These are phyloP conservation scores for Cadophora gregata DNA, from an alignment of 2,329 filamentous ascomycete species.

Conservation along the genomic window DNA sequence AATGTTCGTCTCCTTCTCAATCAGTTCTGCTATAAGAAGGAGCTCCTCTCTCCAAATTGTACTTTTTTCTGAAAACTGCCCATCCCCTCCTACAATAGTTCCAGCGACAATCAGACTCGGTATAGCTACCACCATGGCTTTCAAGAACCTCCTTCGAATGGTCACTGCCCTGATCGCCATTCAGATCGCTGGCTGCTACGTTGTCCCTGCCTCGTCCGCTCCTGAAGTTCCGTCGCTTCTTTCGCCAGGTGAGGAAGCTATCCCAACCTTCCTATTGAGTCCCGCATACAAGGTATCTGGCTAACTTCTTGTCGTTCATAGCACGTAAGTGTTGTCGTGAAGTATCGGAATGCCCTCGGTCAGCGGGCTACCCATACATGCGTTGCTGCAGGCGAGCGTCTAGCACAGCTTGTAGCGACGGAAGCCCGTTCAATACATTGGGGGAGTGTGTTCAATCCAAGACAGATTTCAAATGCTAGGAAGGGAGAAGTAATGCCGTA, in stretches of 20 bases:
- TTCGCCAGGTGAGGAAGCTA: neutral
- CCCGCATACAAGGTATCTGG: neutral
- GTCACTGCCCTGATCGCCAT: neutral
- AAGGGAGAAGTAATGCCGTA: neutral
- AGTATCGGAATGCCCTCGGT: slow-evolving; percentile 13
- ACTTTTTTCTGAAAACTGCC: neutral
- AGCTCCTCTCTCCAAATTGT: neutral
- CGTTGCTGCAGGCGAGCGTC: slow-evolving; percentile 12
- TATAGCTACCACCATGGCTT: neutral
- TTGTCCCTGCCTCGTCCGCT: neutral
- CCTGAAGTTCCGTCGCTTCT: slow-evolving; percentile 1
- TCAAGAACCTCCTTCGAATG: neutral
- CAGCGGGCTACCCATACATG: neutral
- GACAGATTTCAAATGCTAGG: slow-evolving; percentile 3
- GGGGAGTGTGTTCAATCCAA: slow-evolving; percentile 4
- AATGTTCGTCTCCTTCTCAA: neutral
- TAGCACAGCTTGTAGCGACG: slow-evolving; percentile 9
- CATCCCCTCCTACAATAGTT: neutral
- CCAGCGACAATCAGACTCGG: neutral
- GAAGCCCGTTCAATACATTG: slow-evolving; percentile 7
- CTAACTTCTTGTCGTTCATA: neutral
- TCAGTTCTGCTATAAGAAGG: neutral
- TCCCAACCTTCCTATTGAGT: neutral
- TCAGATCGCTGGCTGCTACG: neutral
- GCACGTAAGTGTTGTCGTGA: slow-evolving; percentile 9